Evolutionary conservation across 2,329 filamentous ascomycete genomes (phyloP).

Genomic region (Fusarium chlamydosporum): DNA sequence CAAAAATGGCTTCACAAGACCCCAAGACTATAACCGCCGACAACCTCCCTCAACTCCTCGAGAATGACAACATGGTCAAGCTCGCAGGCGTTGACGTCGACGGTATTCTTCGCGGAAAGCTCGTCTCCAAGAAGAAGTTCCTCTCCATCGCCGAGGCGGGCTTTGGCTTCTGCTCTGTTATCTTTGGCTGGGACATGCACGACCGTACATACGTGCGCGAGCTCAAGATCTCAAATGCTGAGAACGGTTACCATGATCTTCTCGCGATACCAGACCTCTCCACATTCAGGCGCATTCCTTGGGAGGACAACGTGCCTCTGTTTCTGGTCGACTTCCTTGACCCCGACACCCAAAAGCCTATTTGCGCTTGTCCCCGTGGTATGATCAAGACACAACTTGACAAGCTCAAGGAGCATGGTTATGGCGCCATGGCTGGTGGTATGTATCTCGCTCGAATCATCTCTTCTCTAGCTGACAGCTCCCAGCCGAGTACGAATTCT

Average conservation of each 20-base stretch:
- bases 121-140: conserved; percentile 94
- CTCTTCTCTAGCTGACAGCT: not conserved
- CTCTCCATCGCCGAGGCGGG: conserved; percentile 83
- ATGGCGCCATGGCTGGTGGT: conserved; percentile 92
- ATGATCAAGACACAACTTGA: conserved; percentile 77
- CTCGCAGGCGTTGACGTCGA: conserved; percentile 90
- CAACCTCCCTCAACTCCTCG: conserved; percentile 75
- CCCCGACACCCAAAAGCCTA: conserved; percentile 78
- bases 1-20: conserved; percentile 50
- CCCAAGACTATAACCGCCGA: conserved; percentile 68
- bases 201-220: conserved; percentile 90
- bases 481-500: conserved; percentile 94
- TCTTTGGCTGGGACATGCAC: conserved; percentile 98
- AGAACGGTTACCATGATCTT: conserved; percentile 90
- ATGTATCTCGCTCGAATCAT: conserved; percentile 51
- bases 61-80: conserved; percentile 83
- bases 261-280: conserved; percentile 84
- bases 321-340: conserved; percentile 88
- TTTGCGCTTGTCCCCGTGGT: conserved; percentile 85
- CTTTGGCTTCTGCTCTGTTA: conserved; percentile 94
- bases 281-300: conserved; percentile 87
- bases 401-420: conserved; percentile 77
- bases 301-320: conserved; percentile 89
- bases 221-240: conserved; percentile 87
- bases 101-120: conserved; percentile 87